Percentiles rank a stretch among this genome's conserved stretches.
Conservation (phyloP, 139 green algal species). For the Picochlorum sp. region DNA sequence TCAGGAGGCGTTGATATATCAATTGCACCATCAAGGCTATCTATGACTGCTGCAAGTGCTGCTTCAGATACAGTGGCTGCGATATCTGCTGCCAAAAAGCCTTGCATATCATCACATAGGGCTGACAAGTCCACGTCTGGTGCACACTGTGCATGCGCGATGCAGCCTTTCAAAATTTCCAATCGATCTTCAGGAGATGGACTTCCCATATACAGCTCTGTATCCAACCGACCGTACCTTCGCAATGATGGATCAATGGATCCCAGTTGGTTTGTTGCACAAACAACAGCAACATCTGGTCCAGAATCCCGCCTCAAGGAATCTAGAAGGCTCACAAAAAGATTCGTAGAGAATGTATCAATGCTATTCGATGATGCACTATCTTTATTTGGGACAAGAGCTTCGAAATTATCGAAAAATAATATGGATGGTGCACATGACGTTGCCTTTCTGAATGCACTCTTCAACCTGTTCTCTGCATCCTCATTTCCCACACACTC, state of each 20-base stretch:
- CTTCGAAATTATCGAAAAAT: constrained; percentile 65
- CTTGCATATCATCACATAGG: constrained; percentile 21
- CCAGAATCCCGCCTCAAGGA: constrained; percentile 11
- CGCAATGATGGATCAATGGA: constrained; percentile 80
- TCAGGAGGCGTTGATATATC: not conserved
- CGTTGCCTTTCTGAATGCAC: constrained; percentile 46
- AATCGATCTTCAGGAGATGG: constrained; percentile 59
- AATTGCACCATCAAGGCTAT: constrained; percentile 3
- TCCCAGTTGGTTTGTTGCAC: constrained; percentile 89
- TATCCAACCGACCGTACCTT: constrained; percentile 81
- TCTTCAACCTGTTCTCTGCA: constrained; percentile 5
- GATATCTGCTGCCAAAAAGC: constrained; percentile 25
- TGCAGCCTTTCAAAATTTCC: constrained; percentile 63
- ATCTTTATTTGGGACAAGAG: constrained; percentile 26
- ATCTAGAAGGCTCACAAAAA: constrained; percentile 19
- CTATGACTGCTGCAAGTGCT: constrained; percentile 16
- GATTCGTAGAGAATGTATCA: constrained; percentile 9
- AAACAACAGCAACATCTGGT: constrained; percentile 31
- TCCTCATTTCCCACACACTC: constrained; percentile 56
- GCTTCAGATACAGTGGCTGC: constrained; percentile 22
- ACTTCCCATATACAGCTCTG: constrained; percentile 82
- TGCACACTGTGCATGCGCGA: constrained; percentile 48
- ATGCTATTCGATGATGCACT: not conserved
- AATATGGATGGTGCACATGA: constrained; percentile 68
- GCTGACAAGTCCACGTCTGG: constrained; percentile 48